Evolutionary conservation across 495 filamentous ascomycete species (phyloP), one percentile per base, ranked within the genome.

Genomic region (Penicillium mononematosum): DNA sequence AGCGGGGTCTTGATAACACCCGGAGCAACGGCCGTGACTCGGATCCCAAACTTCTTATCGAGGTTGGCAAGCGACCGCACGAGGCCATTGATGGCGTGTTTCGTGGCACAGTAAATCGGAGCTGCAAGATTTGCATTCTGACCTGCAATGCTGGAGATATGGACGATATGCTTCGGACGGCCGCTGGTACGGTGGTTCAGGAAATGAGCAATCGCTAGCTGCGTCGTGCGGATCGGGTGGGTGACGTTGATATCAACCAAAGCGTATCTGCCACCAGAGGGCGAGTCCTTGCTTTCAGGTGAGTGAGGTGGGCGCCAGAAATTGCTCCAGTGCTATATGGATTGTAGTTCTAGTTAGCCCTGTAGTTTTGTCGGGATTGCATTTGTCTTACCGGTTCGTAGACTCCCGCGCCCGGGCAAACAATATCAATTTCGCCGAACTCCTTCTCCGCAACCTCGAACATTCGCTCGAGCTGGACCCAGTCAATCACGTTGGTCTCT

Each of bases 391-490:
- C 77, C 54, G 85, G 85, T 61, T 89, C 86, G 68, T 76, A 88
- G 53, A 89, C 70, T 12, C 86, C 86, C n/a, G 86, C 86, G 10
- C 86, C 85, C 5, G 85, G 84, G 61, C 83, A 85, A 43, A 88
- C 83, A 52, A 89, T 82, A 60, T 89, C 85, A 9, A 83, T 65
- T 17, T 76, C 76, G 11, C 80, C 81, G 56, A 89, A 87, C 45
- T 81, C 77, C 53, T 65, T 64, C 47, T 77, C 70, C 0, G 79
- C 81, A 1, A 76, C 72, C 19, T 78, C 69, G 52, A 90, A 87
- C 74, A 87, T 81, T 14, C 68, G 63, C 45, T 81, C 73, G 3
- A 89, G 77, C 24, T 88, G 74, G 5, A 60, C 45, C 86, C 86
- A 89, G 20, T 80, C 70, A 2, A 67, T 77, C 1, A 89, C 86